Base-by-base conservation (phyloP, 202 grass and related monocot genomes). In the Musa balbisiana region DNA sequence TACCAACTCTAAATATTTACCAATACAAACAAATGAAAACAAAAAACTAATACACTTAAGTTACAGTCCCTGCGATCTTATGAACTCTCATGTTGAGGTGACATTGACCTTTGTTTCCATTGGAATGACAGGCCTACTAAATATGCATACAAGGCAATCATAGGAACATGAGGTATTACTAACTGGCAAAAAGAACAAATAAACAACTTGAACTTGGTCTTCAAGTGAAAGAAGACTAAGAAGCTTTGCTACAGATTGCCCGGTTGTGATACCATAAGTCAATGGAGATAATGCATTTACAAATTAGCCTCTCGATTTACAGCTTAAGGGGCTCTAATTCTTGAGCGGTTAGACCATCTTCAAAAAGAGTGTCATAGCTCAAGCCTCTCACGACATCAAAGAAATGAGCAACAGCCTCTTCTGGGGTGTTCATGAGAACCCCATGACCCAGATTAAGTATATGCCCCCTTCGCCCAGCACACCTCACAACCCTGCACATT, bases 361-460 rank as follows among this genome's bases (percentile, higher is more conserved):
- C 87, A 83, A 94, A 99, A 83, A 92, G 76, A 51, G 81, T 82
- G 75, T 87, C 89, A 83, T 99, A 99, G 89, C 87, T 94, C 85
- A 94, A 86, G 84, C 87, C 73, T 78, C 87, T 87, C 15, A 85
- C 91, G 14, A 99, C 89, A 83, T 99, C 89, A 86, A 99, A 99
- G 84, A 91, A 99, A 95, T 95, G 89, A 14, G 87, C 87, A 49
- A 99, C 95, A 76, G 91, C 88, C 83, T 99, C 89, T 85, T 99
- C 95, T 9, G 89, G 87, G 68, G 95, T 90, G 62, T 87, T 87
- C 60, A 90, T 85, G 63, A 99, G 91, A 78, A 99, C 91, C 73
- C 95, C 91, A 67, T 99, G 95, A 51, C 95, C 93, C 80, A 99
- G 69, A 72, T 99, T 99, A 62, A 99, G 83, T 82, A 99, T 94